phyloP scores from a whole-genome alignment of 1,284 basidiomycete genomes.

The Fomitopsis betulina region DNA sequence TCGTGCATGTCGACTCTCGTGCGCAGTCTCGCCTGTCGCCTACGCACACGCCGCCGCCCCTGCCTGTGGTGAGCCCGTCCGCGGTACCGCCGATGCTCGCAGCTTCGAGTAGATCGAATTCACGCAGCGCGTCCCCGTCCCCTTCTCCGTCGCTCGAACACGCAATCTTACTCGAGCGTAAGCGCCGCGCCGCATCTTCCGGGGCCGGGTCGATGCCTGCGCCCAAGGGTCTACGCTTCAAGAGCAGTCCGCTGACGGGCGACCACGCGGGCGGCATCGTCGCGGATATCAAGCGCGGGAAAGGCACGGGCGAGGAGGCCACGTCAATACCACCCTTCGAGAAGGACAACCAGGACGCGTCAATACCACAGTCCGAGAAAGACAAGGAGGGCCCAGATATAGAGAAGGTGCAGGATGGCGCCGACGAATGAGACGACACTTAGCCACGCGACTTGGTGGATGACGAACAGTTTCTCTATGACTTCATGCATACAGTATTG shows the following conservation, averaged over 20 bases:
- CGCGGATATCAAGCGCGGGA: conserved; percentile 34
- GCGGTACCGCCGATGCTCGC: conserved; percentile 9
- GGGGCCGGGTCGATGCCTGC: conserved; percentile 19
- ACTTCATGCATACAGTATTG: too few species aligned
- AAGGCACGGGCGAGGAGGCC: conserved; percentile 14
- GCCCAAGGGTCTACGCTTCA: conserved; percentile 57
- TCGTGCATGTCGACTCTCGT: conserved; percentile 5
- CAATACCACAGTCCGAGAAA: conserved; percentile 12
- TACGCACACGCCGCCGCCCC: not conserved
- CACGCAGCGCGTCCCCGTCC: conserved; percentile 40
- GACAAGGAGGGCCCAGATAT: conserved; percentile 31
- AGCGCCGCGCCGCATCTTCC: conserved; percentile 32
- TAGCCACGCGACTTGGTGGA: too few species aligned
- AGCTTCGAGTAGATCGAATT: conserved; percentile 16
- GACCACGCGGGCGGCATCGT: conserved; percentile 37
- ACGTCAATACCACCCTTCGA: conserved; percentile 19
- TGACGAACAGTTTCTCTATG: too few species aligned
- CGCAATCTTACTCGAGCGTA: conserved; percentile 56
- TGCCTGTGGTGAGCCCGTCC: not conserved
- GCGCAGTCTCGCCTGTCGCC: not conserved
- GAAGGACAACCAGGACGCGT: not conserved
- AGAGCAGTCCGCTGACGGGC: conserved; percentile 59
- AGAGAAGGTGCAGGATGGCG: conserved; percentile 3
- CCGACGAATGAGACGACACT: not conserved
- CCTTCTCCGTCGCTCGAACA: conserved; percentile 50